A percentile compares a stretch with the other conserved stretches of the same genome.
Evolutionary conservation across 108 stramenopile genomes (phyloP).

Genomic region (Cafeteria roenbergensis): DNA sequence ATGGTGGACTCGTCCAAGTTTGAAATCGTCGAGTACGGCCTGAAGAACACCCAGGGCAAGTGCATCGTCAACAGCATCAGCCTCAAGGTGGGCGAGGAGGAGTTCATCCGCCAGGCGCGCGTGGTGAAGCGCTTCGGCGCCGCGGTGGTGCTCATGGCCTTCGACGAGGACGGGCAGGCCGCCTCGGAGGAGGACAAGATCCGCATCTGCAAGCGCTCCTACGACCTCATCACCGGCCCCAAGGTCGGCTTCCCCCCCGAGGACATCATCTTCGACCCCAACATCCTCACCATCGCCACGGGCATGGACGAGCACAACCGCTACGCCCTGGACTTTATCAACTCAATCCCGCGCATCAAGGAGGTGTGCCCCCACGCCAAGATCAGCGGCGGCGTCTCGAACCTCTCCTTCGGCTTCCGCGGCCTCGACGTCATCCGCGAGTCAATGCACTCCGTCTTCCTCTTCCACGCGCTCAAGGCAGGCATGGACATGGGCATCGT

Average conservation of each 20-base stretch:
- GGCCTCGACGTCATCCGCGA: slow-evolving; percentile 74
- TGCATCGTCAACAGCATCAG: slow-evolving; percentile 91
- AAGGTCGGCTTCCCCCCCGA: slow-evolving; percentile 86
- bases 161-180: slow-evolving; percentile 96
- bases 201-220: slow-evolving; percentile 95
- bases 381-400: slow-evolving; percentile 93
- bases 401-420: slow-evolving; percentile 95
- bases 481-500: slow-evolving; percentile 99
- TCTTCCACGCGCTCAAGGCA: slow-evolving; percentile 72
- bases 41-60: slow-evolving; percentile 96
- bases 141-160: slow-evolving; percentile 97
- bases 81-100: slow-evolving; percentile 91
- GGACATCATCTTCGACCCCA: slow-evolving; percentile 97
- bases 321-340: slow-evolving; percentile 96
- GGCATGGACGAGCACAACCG: slow-evolving; percentile 91
- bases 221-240: slow-evolving; percentile 88
- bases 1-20: slow-evolving; percentile 98
- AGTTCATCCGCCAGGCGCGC: slow-evolving; percentile 87
- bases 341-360: slow-evolving; percentile 78
- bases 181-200: slow-evolving; percentile 88
- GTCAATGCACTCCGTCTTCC: slow-evolving; percentile 91
- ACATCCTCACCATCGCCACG: slow-evolving; percentile 92
- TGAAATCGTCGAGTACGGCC: slow-evolving; percentile 77
- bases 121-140: slow-evolving; percentile 86
- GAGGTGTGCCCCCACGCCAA: slow-evolving; percentile 85